Conservation (phyloP, 495 filamentous ascomycete species). For the Annulohypoxylon moriforme region DNA sequence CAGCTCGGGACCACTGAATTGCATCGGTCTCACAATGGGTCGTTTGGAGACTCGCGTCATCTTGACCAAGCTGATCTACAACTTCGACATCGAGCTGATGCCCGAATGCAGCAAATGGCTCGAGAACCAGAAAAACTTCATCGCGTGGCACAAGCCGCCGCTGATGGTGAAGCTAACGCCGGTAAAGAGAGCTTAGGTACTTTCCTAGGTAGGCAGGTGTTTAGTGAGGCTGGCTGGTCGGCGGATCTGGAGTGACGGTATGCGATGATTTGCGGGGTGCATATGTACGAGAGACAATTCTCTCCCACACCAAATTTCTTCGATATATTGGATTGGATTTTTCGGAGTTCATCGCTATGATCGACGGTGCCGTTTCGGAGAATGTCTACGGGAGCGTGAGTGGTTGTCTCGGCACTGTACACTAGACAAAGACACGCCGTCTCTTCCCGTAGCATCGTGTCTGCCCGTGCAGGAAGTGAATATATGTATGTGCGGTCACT, state of each 20-base stretch:
- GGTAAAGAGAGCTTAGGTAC: slow-evolving; percentile 2
- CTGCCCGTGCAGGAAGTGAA: background rate
- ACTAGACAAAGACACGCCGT: background rate
- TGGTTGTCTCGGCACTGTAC: background rate
- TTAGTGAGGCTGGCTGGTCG: background rate
- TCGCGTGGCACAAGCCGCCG: slow-evolving; percentile 48
- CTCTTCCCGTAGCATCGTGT: slow-evolving; percentile 15
- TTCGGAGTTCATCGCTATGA: background rate
- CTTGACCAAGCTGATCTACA: slow-evolving; percentile 61
- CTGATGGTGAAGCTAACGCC: slow-evolving; percentile 37
- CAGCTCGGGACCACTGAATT: slow-evolving; percentile 60
- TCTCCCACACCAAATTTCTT: background rate
- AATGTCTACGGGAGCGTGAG: background rate
- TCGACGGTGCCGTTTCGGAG: background rate
- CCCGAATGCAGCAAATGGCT: slow-evolving; percentile 51
- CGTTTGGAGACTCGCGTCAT: slow-evolving; percentile 60
- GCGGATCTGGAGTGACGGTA: background rate
- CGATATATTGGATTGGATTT: background rate
- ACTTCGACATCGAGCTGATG: slow-evolving; percentile 60
- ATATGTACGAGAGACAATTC: background rate
- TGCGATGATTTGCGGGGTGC: background rate
- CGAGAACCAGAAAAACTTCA: slow-evolving; percentile 42
- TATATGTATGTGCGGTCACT: slow-evolving; percentile 5
- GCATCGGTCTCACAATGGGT: slow-evolving; percentile 63
- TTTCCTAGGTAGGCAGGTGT: background rate